These are phyloP conservation scores for Fragaria nilgerrensis DNA, from an alignment of 306 rosid genomes.

Conservation along the genomic window DNA sequence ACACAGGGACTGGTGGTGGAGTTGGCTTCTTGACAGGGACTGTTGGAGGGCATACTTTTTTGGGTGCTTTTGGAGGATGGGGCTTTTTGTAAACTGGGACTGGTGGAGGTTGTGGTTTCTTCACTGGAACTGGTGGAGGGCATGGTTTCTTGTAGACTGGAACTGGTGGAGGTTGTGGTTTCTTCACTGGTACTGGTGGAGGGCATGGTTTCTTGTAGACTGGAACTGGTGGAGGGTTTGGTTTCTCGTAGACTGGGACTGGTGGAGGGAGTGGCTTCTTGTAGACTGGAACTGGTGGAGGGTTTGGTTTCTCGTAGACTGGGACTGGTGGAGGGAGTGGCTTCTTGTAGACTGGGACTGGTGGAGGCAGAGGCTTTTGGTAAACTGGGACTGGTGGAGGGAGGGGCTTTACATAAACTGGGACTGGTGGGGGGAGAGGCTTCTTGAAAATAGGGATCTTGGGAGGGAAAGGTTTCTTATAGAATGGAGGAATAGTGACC, in stretches of 20 bases:
- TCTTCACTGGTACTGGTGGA: constrained; percentile 5
- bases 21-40: constrained; percentile 26
- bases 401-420: background rate
- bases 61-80: too few relatives aligned
- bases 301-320: constrained; percentile 20
- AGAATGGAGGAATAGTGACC: constrained; percentile 37
- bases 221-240: constrained; percentile 27
- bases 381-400: constrained; percentile 10
- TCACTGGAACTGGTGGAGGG: constrained; percentile 5
- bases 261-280: constrained; percentile 26
- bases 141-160: constrained; percentile 5
- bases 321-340: constrained; percentile 22
- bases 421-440: constrained; percentile 20
- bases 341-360: background rate
- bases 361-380: constrained; percentile 20
- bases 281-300: background rate
- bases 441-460: constrained; percentile 10
- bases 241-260: constrained; percentile 12
- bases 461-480: constrained; percentile 24
- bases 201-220: constrained; percentile 31
- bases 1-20: background rate
- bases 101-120: constrained; percentile 36
- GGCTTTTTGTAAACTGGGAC: constrained; percentile 4
- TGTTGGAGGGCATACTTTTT: background rate
- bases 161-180: background rate